Evolutionary conservation across 106 monocot genomes (phyloP), one percentile per base, ranked within the genome.

Genomic region (Iris macrosiphon): DNA sequence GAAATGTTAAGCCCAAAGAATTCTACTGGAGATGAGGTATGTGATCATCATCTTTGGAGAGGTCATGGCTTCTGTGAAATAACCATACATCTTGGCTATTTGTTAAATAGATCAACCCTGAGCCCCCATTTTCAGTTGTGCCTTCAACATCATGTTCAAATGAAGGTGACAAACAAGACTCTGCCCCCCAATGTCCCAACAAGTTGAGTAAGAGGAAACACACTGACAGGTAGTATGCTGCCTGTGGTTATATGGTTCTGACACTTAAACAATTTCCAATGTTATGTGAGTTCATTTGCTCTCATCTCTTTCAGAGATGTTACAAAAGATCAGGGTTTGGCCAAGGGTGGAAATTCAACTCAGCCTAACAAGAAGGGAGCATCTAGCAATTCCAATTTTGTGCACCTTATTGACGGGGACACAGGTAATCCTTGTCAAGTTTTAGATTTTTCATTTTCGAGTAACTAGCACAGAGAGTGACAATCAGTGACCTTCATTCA

Each of bases 11-110:
- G 25, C 4, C 31, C 15, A 3, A 39, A 52, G 29, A 26, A 30
- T 7, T 57, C 4, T 57, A 32, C 4, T 40, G 39, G 35, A 40
- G 8, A 39, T 22, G 35, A 38, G 23, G 57, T 57, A 57, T 57
- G 24, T 57, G 25, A 57, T 40, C n/a, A 9, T 6, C 15, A 14
- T 23, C 14, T 39, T 0, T 13, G 12, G 13, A 31, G 7, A 39
- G 26, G 17, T 1, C 17, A 20, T 2, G 4, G 26, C 25, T 58
- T 33, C 41, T 42, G 8, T 41, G 23, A 14, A 19, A 41, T 39
- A 40, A 9, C 26, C 26, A 25, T 58, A 11, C 41, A n/a, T n/a
- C n/a, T 40, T 21, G 41, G 4, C 3, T 11, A 16, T 22, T 20
- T 26, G 25, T 25, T 28, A 24, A 28, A 41, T 40, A 58, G 58